A percentile compares a stretch with the other conserved stretches of the same genome.
phyloP scores from a whole-genome alignment of 148 eudicot species.

The Rhododendron henanense region DNA sequence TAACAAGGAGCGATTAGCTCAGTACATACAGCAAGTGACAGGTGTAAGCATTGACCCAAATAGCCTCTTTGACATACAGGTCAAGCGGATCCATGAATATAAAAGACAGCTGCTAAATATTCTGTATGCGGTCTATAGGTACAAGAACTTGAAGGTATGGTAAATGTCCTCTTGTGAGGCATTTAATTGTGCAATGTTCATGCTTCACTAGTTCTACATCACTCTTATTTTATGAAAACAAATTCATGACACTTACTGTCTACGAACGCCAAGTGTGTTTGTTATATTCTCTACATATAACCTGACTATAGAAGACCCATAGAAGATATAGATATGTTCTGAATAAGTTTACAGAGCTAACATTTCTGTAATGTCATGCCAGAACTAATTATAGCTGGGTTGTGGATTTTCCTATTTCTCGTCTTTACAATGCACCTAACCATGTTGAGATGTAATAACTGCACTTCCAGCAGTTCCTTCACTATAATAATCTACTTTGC shows the following conservation, averaged over 20 bases:
- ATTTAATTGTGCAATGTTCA: conserved; percentile 1
- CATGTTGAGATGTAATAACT: background rate
- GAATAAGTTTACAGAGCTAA: background rate
- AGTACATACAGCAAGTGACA: conserved; percentile 70
- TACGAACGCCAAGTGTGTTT: background rate
- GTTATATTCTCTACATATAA: background rate
- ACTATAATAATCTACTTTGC: background rate
- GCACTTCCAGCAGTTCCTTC: background rate
- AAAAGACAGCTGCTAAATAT: conserved; percentile 95
- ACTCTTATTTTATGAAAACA: background rate
- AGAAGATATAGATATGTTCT: background rate
- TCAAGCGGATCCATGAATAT: conserved; percentile 96
- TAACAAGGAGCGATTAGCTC: conserved; percentile 78
- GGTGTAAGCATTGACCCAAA: conserved; percentile 86
- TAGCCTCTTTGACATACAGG: conserved; percentile 93
- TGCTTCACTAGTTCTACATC: conserved; percentile 9
- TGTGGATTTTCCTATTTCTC: background rate
- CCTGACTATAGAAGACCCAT: background rate
- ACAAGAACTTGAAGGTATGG: conserved; percentile 92
- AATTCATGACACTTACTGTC: background rate
- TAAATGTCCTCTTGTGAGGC: background rate
- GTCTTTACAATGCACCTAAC: background rate
- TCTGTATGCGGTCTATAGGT: conserved; percentile 80
- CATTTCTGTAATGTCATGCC: background rate
- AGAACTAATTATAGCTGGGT: background rate